These are phyloP conservation scores for Fusarium siculi DNA, from an alignment of 2,329 filamentous ascomycete species.

Conservation along the genomic window DNA sequence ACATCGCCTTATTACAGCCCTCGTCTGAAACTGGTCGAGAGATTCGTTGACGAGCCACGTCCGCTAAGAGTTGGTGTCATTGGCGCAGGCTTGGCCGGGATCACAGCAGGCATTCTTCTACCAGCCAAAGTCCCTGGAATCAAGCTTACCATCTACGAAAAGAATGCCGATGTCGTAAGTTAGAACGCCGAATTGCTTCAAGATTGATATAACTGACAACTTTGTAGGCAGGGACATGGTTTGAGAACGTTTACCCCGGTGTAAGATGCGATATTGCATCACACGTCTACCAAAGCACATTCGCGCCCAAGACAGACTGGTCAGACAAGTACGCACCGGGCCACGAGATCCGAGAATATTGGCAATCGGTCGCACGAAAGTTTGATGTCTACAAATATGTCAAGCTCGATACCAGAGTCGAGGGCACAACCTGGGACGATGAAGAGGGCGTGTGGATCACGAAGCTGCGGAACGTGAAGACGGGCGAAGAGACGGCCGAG, in stretches of 20 bases:
- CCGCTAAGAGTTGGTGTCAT: conserved; percentile 50
- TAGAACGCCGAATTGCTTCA: too few relatives aligned
- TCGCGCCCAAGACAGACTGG: conserved; percentile 76
- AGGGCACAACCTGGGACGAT: conserved; percentile 66
- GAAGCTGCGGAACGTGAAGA: conserved; percentile 54
- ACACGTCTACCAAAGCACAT: conserved; percentile 76
- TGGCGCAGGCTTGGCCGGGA: conserved; percentile 51
- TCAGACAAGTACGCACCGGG: conserved; percentile 74
- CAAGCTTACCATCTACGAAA: conserved; percentile 73
- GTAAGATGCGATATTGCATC: conserved; percentile 76
- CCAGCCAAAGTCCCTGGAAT: conserved; percentile 76
- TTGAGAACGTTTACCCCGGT: conserved; percentile 69
- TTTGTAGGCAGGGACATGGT: conserved; percentile 62
- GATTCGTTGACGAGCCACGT: conserved; percentile 50
- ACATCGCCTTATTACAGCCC: conserved; percentile 37
- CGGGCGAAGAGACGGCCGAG: conserved; percentile 54
- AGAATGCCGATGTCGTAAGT: conserved; percentile 58
- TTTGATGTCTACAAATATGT: conserved; percentile 71
- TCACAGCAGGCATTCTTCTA: conserved; percentile 70
- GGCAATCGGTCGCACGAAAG: conserved; percentile 70
- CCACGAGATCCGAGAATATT: conserved; percentile 74
- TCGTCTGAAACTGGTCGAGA: conserved; percentile 43
- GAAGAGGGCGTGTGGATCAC: conserved; percentile 65
- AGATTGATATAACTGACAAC: not conserved
- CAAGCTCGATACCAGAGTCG: conserved; percentile 65